Base-by-base conservation (phyloP, 2,329 filamentous ascomycete genomes). In the Penicillium sp. region DNA sequence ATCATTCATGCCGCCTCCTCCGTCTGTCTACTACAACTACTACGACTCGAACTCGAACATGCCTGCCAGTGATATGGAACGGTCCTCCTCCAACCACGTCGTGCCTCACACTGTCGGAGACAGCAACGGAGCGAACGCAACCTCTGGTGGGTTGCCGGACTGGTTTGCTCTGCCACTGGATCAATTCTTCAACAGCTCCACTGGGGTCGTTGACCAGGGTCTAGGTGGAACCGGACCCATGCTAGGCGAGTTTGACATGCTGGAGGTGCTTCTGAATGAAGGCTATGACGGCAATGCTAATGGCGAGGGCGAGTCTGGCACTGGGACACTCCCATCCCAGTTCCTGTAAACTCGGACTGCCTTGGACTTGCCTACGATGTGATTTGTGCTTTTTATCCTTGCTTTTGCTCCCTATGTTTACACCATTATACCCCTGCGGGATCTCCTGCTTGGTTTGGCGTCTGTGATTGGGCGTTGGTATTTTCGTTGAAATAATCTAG, bases 81-180 rank as follows among this genome's bases (percentile, higher is more conserved):
- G 60, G 6, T 50, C 61, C 5, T 58, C 57, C 13, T 48, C 57
- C 3, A 63, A 59, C 20, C 50, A 58, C 23, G 52, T 51, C n/a
- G 46, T 64, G 9, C 55, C 65, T 6, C 65, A 68, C 24, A 43
- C 57, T 4, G 55, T 62, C 49, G 56, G 56, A 20, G 61, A 61
- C 27, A 57, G 51, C 35, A 54, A 61, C 36, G 58, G 59, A 40
- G 47, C 58, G 26, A 46, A 45, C 7, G 18, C 52, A 4, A 57
- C 56, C 24, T 59, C 58, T 29, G 50, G 58, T 28, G 60, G 55
- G 3, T 60, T 69, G 16, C 74, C 76, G 32, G 79, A 82, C 61
- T 84, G 80, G 80, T 71, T 83, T 41, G 76, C 80, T 0, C 61
- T 83, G n/a, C 79, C 79, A 1, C 69, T 84, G 3, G 79, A 83